phyloP scores from a whole-genome alignment of 2,329 filamentous ascomycete species.

The Cytospora piceicola region DNA sequence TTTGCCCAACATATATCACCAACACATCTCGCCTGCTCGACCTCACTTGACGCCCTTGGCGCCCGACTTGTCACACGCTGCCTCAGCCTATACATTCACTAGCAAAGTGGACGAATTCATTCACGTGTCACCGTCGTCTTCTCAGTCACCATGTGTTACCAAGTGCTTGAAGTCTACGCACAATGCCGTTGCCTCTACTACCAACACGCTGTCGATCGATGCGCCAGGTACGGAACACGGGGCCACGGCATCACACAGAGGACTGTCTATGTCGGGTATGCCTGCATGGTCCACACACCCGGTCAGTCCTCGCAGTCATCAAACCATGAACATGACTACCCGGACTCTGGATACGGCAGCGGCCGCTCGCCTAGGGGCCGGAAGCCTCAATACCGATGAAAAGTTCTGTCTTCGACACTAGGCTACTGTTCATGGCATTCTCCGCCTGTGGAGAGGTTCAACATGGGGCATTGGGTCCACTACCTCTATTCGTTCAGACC shows the following conservation, averaged over 20 bases:
- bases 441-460: conserved; percentile 48
- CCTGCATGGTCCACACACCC: conserved; percentile 63
- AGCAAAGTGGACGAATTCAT: conserved; percentile 33
- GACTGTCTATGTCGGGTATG: conserved; percentile 81
- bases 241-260: conserved; percentile 74
- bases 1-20: conserved; percentile 17
- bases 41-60: conserved; percentile 30
- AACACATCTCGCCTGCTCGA: conserved; percentile 17
- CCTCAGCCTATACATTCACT: conserved; percentile 34
- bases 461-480: conserved; percentile 50
- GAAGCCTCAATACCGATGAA: conserved; percentile 53
- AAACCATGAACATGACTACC: conserved; percentile 47
- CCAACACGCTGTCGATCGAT: conserved; percentile 83
- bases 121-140: conserved; percentile 31
- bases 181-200: conserved; percentile 89
- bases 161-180: conserved; percentile 82
- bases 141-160: conserved; percentile 74
- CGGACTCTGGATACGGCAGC: conserved; percentile 60
- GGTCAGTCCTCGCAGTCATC: conserved; percentile 43
- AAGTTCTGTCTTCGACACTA: conserved; percentile 55
- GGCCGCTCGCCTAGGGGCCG: conserved; percentile 50
- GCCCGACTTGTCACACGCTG: conserved; percentile 34
- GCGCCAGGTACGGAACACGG: conserved; percentile 72
- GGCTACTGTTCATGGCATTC: conserved; percentile 48
- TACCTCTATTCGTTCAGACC: conserved; percentile 54